These are phyloP conservation scores for Trichoderma sp. DNA, from an alignment of 2,329 filamentous ascomycete genomes.

Conservation along the genomic window DNA sequence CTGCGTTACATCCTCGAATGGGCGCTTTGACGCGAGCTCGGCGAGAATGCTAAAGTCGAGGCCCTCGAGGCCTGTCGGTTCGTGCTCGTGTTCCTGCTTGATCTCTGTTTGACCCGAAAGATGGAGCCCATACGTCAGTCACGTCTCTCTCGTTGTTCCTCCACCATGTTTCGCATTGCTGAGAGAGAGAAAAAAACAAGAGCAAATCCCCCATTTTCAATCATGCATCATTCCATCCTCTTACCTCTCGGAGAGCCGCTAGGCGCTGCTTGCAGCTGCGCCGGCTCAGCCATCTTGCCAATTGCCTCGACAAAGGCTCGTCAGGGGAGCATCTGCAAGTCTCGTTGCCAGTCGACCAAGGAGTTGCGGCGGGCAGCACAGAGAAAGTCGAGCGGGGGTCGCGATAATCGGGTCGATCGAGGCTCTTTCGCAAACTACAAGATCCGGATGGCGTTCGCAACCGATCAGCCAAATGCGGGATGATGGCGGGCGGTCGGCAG, in stretches of 20 bases:
- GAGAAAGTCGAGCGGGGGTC: constrained; percentile 19
- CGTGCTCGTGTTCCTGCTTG: constrained; percentile 46
- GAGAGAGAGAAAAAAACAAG: no score
- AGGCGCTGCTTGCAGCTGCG: constrained; percentile 43
- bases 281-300: constrained; percentile 49
- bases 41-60: constrained; percentile 44
- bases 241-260: constrained; percentile 44
- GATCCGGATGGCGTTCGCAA: constrained; percentile 10
- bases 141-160: not conserved
- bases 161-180: not conserved
- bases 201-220: not conserved
- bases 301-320: constrained; percentile 36
- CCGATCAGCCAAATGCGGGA: constrained; percentile 34
- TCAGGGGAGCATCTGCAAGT: constrained; percentile 33
- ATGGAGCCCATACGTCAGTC: not conserved
- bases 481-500: constrained; percentile 41
- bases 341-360: not conserved
- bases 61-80: constrained; percentile 38
- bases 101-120: constrained; percentile 38
- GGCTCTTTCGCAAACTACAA: constrained; percentile 26
- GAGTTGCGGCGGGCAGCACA: not conserved
- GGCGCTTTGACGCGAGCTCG: constrained; percentile 45
- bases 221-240: not conserved
- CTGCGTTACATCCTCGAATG: constrained; percentile 40
- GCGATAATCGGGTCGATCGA: constrained; percentile 29